A percentile compares a stretch with the other conserved stretches of the same genome.
Evolutionary conservation across 495 filamentous ascomycete genomes (phyloP).

Genomic region (Neurospora sp.): DNA sequence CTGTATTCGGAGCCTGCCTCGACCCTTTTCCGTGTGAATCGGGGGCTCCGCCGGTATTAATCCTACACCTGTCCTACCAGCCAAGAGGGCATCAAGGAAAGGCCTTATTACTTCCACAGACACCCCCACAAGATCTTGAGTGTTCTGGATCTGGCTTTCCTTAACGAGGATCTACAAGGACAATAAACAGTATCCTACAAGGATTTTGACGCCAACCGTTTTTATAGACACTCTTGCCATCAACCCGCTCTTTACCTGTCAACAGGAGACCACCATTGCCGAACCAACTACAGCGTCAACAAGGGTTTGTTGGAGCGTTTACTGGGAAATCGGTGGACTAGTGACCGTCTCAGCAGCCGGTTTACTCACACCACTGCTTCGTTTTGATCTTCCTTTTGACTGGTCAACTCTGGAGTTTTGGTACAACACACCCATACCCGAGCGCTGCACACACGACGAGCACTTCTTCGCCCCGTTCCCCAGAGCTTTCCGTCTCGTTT

Average conservation of each 20-base stretch:
- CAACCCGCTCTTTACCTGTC: neutral
- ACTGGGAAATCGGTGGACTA: constrained; percentile 10
- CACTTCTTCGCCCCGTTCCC: neutral
- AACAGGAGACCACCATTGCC: neutral
- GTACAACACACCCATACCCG: constrained; percentile 15
- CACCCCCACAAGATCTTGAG: constrained; percentile 25
- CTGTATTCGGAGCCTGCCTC: constrained; percentile 37
- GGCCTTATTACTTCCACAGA: constrained; percentile 35
- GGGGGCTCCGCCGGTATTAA: constrained; percentile 40
- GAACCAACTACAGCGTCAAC: neutral
- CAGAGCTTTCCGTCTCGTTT: constrained; percentile 14
- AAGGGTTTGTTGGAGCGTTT: neutral
- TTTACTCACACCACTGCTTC: constrained; percentile 3
- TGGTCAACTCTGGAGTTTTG: constrained; percentile 15
- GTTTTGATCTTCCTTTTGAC: constrained; percentile 27
- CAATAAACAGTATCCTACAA: neutral
- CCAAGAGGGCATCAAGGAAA: constrained; percentile 33
- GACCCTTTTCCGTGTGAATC: constrained; percentile 38
- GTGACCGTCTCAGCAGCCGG: neutral
- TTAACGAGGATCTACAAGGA: neutral
- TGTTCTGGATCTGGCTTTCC: neutral
- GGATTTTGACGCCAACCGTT: neutral
- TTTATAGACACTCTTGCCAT: neutral
- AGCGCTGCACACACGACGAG: neutral
- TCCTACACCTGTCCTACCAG: constrained; percentile 38